These are phyloP conservation scores for Punica granatum DNA, from an alignment of 345 rosid genomes.

Conservation along the genomic window DNA sequence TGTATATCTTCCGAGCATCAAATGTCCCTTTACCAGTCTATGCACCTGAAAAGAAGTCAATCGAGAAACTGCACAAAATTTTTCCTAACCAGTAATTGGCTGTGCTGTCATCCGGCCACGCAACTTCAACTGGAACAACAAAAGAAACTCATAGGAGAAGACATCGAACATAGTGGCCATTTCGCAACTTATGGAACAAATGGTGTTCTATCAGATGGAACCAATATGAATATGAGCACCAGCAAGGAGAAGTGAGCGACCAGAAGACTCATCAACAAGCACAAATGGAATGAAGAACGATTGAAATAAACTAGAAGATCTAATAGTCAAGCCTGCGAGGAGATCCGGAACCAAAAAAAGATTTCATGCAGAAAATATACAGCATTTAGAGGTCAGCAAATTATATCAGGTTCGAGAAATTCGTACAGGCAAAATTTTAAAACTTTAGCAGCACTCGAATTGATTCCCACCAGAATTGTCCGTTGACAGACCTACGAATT, in stretches of 20 bases:
- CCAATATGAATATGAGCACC: not conserved
- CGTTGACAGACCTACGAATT: not conserved
- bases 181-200: not conserved
- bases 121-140: not conserved
- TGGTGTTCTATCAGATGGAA: too few species aligned
- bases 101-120: not conserved
- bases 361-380: not conserved
- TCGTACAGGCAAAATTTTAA: not conserved
- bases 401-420: not conserved
- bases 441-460: not conserved
- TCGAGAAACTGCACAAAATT: not conserved
- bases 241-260: not conserved
- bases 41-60: too few species aligned
- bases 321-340: not conserved
- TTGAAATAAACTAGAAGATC: not conserved
- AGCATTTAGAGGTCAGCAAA: too few species aligned
- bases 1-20: not conserved
- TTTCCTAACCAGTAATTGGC: not conserved
- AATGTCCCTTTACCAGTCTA: too few species aligned
- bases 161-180: slow-evolving; percentile 1
- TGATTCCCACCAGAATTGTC: not conserved
- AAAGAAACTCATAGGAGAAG: not conserved
- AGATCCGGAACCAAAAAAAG: not conserved
- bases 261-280: too few species aligned
- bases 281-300: too few species aligned